These are phyloP conservation scores for Senecio squalidus DNA, from an alignment of 140 eudicot species.

Conservation along the genomic window DNA sequence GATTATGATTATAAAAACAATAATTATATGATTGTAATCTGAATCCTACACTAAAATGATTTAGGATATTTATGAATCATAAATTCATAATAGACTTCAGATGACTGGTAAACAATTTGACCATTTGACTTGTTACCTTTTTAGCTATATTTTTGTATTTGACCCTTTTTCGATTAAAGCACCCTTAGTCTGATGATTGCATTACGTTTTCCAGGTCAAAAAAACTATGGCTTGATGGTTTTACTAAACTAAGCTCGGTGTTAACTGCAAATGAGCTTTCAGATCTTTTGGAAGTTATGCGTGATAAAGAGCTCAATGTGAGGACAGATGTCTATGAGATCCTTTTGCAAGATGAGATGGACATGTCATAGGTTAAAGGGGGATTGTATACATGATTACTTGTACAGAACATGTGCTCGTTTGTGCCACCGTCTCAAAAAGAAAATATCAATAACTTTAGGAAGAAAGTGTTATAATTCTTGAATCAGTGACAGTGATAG, in stretches of 20 bases:
- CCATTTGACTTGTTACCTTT: neutral
- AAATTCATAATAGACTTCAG: neutral
- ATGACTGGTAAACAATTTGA: neutral
- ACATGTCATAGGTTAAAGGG: constrained; percentile 10
- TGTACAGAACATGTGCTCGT: neutral
- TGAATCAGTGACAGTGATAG: neutral
- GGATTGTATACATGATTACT: neutral
- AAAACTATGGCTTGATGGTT: constrained; percentile 93
- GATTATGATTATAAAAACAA: neutral
- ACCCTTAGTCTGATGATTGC: neutral
- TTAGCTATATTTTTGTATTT: neutral
- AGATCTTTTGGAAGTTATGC: constrained; percentile 93
- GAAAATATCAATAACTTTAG: too few species aligned
- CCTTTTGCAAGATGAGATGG: constrained; percentile 75
- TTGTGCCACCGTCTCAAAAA: neutral
- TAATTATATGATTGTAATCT: neutral
- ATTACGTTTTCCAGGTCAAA: constrained; percentile 59
- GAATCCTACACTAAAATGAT: neutral
- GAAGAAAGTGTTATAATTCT: neutral
- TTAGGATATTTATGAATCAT: neutral
- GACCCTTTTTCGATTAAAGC: neutral
- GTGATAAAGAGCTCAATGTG: constrained; percentile 87
- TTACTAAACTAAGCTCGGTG: constrained; percentile 47
- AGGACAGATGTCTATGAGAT: constrained; percentile 95
- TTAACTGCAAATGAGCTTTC: constrained; percentile 78